Conservation (phyloP, 1,284 basidiomycete genomes). For the Trichosporon inkin region DNA sequence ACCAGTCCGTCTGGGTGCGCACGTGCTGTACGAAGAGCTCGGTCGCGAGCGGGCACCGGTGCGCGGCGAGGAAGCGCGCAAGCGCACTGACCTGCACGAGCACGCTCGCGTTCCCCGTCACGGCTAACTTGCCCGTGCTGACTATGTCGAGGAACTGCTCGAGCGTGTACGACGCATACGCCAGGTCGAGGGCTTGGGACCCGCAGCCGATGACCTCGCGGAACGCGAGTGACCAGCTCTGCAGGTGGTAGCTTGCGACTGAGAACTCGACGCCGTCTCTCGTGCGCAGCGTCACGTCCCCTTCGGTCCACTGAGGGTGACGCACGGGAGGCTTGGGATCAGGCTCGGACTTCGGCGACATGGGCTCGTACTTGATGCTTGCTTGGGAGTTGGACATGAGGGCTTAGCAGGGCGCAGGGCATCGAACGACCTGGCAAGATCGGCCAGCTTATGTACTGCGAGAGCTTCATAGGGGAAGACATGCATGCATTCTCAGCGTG, state of each 20-base stretch:
- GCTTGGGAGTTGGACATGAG: background rate
- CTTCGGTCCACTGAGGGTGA: background rate
- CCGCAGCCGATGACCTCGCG: background rate
- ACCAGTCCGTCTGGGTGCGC: background rate
- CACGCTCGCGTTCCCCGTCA: background rate
- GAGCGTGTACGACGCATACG: slow-evolving; percentile 1
- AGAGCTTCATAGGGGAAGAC: background rate
- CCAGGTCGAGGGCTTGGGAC: background rate
- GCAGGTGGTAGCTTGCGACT: slow-evolving; percentile 1
- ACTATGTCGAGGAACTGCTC: slow-evolving; percentile 5
- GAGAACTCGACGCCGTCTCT: background rate
- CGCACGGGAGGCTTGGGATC: background rate
- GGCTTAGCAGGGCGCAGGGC: no score
- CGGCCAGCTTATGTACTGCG: background rate
- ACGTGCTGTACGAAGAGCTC: slow-evolving; percentile 1
- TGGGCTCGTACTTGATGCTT: background rate
- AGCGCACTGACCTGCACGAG: background rate
- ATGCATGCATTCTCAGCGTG: background rate
- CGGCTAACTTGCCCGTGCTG: background rate
- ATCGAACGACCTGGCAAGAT: no score
- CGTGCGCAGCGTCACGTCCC: background rate
- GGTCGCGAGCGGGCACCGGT: background rate
- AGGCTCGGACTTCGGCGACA: background rate
- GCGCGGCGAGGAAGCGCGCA: background rate
- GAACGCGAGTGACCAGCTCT: slow-evolving; percentile 2